phyloP scores from a whole-genome alignment of 352 stramenopile species.

The Globisporangium nagaii region DNA sequence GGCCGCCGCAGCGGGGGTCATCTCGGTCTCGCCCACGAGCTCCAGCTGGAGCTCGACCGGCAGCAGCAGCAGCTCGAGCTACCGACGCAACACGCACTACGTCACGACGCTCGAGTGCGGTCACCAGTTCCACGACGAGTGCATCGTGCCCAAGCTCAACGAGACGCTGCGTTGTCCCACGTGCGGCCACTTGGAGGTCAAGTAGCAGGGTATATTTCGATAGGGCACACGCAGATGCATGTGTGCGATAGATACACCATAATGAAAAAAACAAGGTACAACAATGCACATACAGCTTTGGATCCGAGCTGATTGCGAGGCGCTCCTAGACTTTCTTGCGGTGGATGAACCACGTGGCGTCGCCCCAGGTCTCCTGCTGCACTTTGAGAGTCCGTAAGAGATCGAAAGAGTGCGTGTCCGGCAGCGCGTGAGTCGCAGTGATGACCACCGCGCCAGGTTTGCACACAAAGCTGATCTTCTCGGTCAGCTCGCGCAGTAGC shows the following conservation, averaged over 20 bases:
- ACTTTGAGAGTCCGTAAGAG: slow-evolving; percentile 33
- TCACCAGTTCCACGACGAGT: slow-evolving; percentile 82
- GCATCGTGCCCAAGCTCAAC: slow-evolving; percentile 75
- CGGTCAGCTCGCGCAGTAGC: slow-evolving; percentile 50
- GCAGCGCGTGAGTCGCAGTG: slow-evolving; percentile 48
- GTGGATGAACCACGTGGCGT: slow-evolving; percentile 52
- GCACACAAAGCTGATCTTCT: slow-evolving; percentile 36
- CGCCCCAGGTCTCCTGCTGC: slow-evolving; percentile 52
- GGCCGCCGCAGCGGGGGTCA: background rate
- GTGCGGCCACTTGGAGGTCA: slow-evolving; percentile 46
- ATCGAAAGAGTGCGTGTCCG: slow-evolving; percentile 40
- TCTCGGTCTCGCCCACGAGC: background rate
- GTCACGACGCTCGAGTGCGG: slow-evolving; percentile 67
- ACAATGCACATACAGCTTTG: background rate
- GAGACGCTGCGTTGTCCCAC: slow-evolving; percentile 60
- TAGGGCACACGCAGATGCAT: no score
- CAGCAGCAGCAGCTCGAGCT: slow-evolving; percentile 12
- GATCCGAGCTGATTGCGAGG: background rate
- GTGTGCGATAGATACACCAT: background rate
- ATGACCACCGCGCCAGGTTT: slow-evolving; percentile 58
- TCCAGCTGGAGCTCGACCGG: slow-evolving; percentile 1
- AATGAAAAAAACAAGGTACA: background rate
- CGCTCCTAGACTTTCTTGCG: slow-evolving; percentile 27
- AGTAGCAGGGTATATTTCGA: no score
- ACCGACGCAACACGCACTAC: slow-evolving; percentile 36